Base-by-base conservation (phyloP, 257 asterid genomes). In the Solanum bukasovii region DNA sequence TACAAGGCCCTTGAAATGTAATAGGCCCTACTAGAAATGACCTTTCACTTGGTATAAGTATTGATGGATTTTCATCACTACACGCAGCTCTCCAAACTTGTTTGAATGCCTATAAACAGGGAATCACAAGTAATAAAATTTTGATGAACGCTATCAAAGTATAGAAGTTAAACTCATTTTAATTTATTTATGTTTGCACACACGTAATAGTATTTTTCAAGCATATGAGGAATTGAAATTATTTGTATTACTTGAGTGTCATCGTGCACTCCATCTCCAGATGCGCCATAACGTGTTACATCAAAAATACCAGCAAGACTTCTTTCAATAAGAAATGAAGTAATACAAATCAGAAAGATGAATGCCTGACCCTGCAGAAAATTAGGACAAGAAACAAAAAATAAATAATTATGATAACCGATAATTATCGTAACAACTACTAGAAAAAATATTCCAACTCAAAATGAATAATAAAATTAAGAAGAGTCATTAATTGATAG, bases 241-340 rank as follows among this genome's bases (percentile, higher is more conserved):
- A 78, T 78, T 40, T 78, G 38, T 13, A 20, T 78, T 85, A 88
- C 90, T 18, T 85, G 31, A 56, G 88, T 33, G 59, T 88, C 90
- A 35, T 88, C 90, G 44, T 77, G 90, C 12, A 31, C 18, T 75
- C 90, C 90, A 65, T 88, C 88, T 77, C 90, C 90, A 85, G 37
- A 25, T 8, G 87, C 90, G 34, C 88, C 90, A 85, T 77, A 88
- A 29, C 44, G 13, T 25, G 74, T 67, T 35, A 88, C 88, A 78
- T 77, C 56, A 86, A 75, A 85, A 33, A 12, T 33, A 74, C 71
- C 83, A 56, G 88, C 90, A 37, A 31, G 29, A 84, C 86, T 73
- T 59, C 34, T 68, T 5, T 85, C 34, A 21, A 44, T 14, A 33
- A 63, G 81, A 44, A 75, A 63, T 44, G 83, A n/a, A 42, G 83